Conservation (phyloP, 805 yeast genomes). For the Pichia deserticola region DNA sequence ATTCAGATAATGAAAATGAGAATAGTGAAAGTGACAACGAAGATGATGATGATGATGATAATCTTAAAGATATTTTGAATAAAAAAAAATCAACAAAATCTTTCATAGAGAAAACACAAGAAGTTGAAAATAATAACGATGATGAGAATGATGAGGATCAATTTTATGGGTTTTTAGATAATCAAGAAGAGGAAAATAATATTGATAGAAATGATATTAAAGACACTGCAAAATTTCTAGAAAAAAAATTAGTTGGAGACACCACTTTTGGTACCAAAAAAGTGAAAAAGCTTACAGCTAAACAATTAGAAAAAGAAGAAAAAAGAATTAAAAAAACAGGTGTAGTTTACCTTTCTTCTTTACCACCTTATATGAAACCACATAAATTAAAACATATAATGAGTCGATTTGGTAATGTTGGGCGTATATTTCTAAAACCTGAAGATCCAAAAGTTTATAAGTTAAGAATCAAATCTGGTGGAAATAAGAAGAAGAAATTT, state of each 20-base stretch:
- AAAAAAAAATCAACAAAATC: background rate
- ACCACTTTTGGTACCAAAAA: constrained; percentile 30
- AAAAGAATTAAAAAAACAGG: constrained; percentile 67
- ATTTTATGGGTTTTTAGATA: constrained; percentile 8
- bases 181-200: constrained; percentile 20
- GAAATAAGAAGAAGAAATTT: constrained; percentile 80
- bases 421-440: constrained; percentile 78
- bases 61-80: background rate
- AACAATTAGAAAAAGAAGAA: constrained; percentile 46
- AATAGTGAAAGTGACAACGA: background rate
- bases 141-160: constrained; percentile 11
- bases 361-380: constrained; percentile 98
- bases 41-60: constrained; percentile 11
- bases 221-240: constrained; percentile 13
- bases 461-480: constrained; percentile 74
- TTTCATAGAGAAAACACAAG: constrained; percentile 13
- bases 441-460: constrained; percentile 64
- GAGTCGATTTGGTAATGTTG: constrained; percentile 78
- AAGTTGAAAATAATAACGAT: constrained; percentile 13
- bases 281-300: constrained; percentile 49
- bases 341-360: constrained; percentile 81
- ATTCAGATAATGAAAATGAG: background rate
- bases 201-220: constrained; percentile 13
- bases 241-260: constrained; percentile 13
- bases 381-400: constrained; percentile 77